Base-by-base conservation (phyloP, 257 asterid genomes). In the Nicotiana tabacum region DNA sequence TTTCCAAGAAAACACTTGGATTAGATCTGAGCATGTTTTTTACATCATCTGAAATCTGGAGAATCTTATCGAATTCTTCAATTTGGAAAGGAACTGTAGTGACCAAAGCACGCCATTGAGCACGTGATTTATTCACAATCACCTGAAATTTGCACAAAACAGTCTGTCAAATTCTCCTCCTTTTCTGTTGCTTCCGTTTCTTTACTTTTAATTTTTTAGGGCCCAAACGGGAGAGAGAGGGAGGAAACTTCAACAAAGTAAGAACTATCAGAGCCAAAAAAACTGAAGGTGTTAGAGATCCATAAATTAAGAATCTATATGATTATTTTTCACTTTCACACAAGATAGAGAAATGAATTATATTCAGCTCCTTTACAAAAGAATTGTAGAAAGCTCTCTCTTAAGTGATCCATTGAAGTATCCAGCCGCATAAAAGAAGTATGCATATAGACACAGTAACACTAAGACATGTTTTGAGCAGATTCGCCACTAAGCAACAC, bases 71-170 rank as follows among this genome's bases (percentile, higher is more conserved):
- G 6, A 90, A 82, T 84, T 92, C 97, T 30, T 89, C 98, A 78
- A 85, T 84, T 78, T 87, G 91, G 66, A 93, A 48, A 33, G 98
- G 98, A 48, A 96, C 83, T 82, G 39, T 94, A 37, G 86, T 88
- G 66, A 83, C 83, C 82, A 93, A 46, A 80, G 94, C 83, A 77
- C 92, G 97, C 88, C 89, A 96, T 83, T 80, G 87, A 81, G 98
- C 98, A 72, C 98, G 92, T 4, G 99, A 93, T 87, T 96, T 94
- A 78, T 96, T 96, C 80, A 96, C 93, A 85, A 96, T 94, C 33
- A 93, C 95, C 99, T 96, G 84, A 58, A 84, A 84, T 80, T 80
- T 77, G 43, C 82, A 81, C 58, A 88, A 48, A 27, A 69, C 30
- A 51, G 18, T 64, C 80, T n/a, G 56, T 74, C 64, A 74, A 72